These are phyloP conservation scores for Backusella sp. DNA, from an alignment of 192 early-diverging fungal species.

Conservation along the genomic window DNA sequence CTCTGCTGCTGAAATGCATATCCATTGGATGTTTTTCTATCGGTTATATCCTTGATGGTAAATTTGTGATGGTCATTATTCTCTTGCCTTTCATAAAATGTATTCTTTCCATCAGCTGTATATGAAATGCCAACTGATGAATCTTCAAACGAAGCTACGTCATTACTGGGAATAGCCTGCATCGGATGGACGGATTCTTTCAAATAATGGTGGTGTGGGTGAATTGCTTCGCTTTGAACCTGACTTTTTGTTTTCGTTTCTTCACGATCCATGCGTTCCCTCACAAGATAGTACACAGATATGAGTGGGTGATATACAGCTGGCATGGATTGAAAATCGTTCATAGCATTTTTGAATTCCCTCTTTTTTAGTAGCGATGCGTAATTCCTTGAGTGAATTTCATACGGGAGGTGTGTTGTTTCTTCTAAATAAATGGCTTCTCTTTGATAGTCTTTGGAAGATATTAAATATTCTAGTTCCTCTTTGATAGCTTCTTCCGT, in stretches of 20 bases:
- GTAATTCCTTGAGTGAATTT: not conserved
- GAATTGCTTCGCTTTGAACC: not conserved
- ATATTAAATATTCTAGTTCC: conserved; percentile 50
- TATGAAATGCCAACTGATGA: not conserved
- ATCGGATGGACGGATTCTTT: not conserved
- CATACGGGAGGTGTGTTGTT: not conserved
- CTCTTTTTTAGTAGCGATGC: not conserved
- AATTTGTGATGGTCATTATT: not conserved
- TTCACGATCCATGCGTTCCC: conserved; percentile 60
- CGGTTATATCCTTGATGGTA: not conserved
- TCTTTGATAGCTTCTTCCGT: conserved; percentile 51
- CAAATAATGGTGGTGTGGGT: not conserved
- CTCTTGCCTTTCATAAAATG: not conserved
- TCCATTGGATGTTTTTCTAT: not conserved
- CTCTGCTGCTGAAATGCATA: not conserved
- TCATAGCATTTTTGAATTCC: not conserved
- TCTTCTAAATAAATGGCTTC: conserved; percentile 7
- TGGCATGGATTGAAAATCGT: conserved; percentile 32
- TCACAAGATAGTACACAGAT: conserved; percentile 82
- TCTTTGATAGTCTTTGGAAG: conserved; percentile 45
- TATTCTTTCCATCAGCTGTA: not conserved
- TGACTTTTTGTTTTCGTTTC: not conserved
- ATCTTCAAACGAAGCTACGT: not conserved
- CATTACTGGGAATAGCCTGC: not conserved
- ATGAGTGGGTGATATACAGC: conserved; percentile 59